Evolutionary conservation across 2,329 filamentous ascomycete genomes (phyloP).

Genomic region (Colletotrichum echinochloae): DNA sequence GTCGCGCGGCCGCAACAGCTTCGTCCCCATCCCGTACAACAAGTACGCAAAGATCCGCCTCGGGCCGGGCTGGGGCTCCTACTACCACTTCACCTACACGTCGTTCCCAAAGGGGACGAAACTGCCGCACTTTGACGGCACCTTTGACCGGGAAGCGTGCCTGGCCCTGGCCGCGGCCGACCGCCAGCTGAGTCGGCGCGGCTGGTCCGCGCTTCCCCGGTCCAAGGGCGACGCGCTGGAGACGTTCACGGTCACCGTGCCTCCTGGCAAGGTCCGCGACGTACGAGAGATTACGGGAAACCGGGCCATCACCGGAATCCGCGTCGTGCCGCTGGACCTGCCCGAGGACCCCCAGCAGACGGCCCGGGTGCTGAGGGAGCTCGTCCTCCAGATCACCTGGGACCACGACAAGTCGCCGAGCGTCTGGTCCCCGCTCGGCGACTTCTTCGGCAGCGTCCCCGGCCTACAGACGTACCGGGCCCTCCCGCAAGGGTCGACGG

Average conservation of each 20-base stretch:
- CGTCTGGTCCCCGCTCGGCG: constrained; percentile 33
- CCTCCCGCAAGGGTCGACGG: constrained; percentile 30
- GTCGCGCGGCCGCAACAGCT: constrained; percentile 34
- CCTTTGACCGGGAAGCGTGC: constrained; percentile 30
- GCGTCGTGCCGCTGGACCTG: constrained; percentile 26
- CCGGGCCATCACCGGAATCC: constrained; percentile 28
- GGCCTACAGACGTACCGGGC: constrained; percentile 32
- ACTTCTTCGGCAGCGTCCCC: constrained; percentile 37
- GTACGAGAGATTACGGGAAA: constrained; percentile 33
- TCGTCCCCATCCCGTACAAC: constrained; percentile 37
- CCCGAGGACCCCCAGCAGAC: background rate
- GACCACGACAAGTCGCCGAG: constrained; percentile 28
- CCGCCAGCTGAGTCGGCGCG: constrained; percentile 24
- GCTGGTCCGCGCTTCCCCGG: constrained; percentile 35
- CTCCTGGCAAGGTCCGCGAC: constrained; percentile 1
- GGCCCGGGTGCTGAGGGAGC: constrained; percentile 21
- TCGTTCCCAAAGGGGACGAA: constrained; percentile 18
- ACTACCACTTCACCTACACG: constrained; percentile 37
- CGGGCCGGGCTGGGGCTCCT: constrained; percentile 29
- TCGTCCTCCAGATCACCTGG: constrained; percentile 31
- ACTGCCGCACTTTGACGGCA: constrained; percentile 25
- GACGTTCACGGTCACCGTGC: constrained; percentile 20
- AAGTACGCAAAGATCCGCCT: constrained; percentile 33
- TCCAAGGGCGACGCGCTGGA: constrained; percentile 27
- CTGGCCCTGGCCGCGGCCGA: constrained; percentile 33